Base-by-base conservation (phyloP, 441 rosid species). In the Capsella rubella region DNA sequence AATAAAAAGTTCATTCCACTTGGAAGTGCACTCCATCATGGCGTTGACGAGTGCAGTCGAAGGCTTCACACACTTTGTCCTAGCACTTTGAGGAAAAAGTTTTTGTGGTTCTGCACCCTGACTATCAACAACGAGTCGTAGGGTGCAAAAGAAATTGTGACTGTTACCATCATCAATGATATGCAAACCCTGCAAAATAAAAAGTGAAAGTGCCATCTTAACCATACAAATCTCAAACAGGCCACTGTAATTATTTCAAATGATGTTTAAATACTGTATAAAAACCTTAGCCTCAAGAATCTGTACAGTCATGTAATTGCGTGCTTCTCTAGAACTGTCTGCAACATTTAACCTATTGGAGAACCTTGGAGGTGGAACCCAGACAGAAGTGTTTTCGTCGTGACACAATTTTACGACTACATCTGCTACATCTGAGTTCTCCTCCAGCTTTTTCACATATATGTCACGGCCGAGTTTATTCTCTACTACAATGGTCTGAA, bases 291-390 rank as follows among this genome's bases (percentile, higher is more conserved):
- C 99, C 84, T 89, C 96, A 72, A 92, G 81, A 82, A 96, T 96
- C 72, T 88, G 91, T 62, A 96, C 76, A 76, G 85, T 90, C 79
- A 90, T 79, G 71, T 87, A 96, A 82, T 80, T 80, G 71, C 87
- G 95, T 73, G 95, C 78, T 80, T 92, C 98, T 88, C 89, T 86
- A 66, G 85, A 84, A 83, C 85, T 89, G 82, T 96, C 93, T 51
- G 91, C 87, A 80, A 89, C 85, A 80, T 88, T 92, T 77, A 94
- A 76, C 77, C 90, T 85, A 81, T 96, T 96, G 18, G 94, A 88
- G 80, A 96, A 93, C 82, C 97, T 89, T 55, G 96, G 92, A 72
- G 99, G 98, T 76, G 98, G 99, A 82, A 96, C 85, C 98, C 98
- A 92, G 46, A 93, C 85, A 76, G 88, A 80, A 60, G 84, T 62